Evolutionary conservation across 768 basidiomycete species (phyloP).

Genomic region (Lanmaoa pseudosensibilis): DNA sequence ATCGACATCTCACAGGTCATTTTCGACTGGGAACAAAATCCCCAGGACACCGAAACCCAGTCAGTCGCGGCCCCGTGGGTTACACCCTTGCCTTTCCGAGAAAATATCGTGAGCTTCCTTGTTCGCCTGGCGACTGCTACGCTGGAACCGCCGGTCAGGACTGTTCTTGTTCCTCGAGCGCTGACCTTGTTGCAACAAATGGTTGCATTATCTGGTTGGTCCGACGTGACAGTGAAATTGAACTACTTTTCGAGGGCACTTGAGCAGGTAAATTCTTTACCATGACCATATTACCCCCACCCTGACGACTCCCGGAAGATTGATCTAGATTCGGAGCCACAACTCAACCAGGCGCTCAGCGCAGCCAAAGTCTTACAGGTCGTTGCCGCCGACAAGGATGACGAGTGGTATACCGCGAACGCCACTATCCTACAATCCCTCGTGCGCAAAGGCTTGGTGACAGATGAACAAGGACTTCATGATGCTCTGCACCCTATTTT

Average conservation of each 20-base stretch:
- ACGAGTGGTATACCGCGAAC: slow-evolving; percentile 78
- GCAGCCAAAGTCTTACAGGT: slow-evolving; percentile 88
- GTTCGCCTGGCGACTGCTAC: slow-evolving; percentile 82
- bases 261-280: slow-evolving; percentile 55
- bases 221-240: slow-evolving; percentile 87
- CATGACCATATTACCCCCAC: not conserved
- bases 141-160: slow-evolving; percentile 44
- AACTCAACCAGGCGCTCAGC: slow-evolving; percentile 69
- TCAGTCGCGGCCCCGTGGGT: slow-evolving; percentile 51
- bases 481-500: slow-evolving; percentile 82
- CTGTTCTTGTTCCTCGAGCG: slow-evolving; percentile 58
- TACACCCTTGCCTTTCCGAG: slow-evolving; percentile 77
- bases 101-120: slow-evolving; percentile 92
- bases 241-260: slow-evolving; percentile 86
- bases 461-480: slow-evolving; percentile 77
- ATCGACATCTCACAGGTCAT: slow-evolving; percentile 91
- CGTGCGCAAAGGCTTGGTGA: slow-evolving; percentile 81
- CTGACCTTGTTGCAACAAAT: slow-evolving; percentile 71
- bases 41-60: slow-evolving; percentile 29
- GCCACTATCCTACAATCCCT: slow-evolving; percentile 74
- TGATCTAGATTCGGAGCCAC: slow-evolving; percentile 67
- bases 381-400: slow-evolving; percentile 77
- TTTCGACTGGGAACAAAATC: slow-evolving; percentile 88
- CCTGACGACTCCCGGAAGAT: slow-evolving; percentile 44
- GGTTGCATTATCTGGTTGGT: slow-evolving; percentile 82